Evolutionary conservation across 2,329 filamentous ascomycete genomes (phyloP).

Genomic region (Torrubiellomyces zombiae): DNA sequence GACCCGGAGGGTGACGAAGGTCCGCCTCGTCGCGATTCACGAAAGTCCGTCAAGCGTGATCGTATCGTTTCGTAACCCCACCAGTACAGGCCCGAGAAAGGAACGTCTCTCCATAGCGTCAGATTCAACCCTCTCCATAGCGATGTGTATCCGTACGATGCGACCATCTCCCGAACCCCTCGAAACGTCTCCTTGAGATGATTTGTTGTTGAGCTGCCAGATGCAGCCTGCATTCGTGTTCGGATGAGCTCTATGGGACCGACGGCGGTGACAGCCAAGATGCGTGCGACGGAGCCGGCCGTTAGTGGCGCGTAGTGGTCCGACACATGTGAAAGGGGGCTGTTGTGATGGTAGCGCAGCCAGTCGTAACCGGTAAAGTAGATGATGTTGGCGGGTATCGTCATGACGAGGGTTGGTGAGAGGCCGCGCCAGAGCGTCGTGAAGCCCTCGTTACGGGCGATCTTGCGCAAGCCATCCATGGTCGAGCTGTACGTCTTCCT

Average conservation of each 20-base stretch:
- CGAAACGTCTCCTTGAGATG: slow-evolving; percentile 67
- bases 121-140: slow-evolving; percentile 82
- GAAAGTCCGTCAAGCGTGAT: slow-evolving; percentile 50
- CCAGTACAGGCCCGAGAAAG: slow-evolving; percentile 96
- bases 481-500: slow-evolving; percentile 77
- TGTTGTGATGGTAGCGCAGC: slow-evolving; percentile 57
- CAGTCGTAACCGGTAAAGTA: slow-evolving; percentile 98
- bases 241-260: slow-evolving; percentile 88
- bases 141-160: slow-evolving; percentile 56
- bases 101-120: slow-evolving; percentile 92
- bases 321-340: slow-evolving; percentile 49
- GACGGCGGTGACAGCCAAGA: slow-evolving; percentile 67
- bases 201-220: slow-evolving; percentile 37
- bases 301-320: slow-evolving; percentile 65
- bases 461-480: slow-evolving; percentile 82
- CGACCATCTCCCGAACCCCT: slow-evolving; percentile 66
- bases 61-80: slow-evolving; percentile 87
- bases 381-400: slow-evolving; percentile 88
- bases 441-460: slow-evolving; percentile 80
- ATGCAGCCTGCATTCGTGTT: slow-evolving; percentile 75
- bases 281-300: slow-evolving; percentile 62
- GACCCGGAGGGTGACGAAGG: slow-evolving; percentile 17
- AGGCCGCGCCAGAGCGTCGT: slow-evolving; percentile 81
- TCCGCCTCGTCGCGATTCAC: slow-evolving; percentile 34
- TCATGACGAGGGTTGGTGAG: slow-evolving; percentile 88